Conservation (phyloP, 257 asterid genomes). For the Scutellaria galericulata region DNA sequence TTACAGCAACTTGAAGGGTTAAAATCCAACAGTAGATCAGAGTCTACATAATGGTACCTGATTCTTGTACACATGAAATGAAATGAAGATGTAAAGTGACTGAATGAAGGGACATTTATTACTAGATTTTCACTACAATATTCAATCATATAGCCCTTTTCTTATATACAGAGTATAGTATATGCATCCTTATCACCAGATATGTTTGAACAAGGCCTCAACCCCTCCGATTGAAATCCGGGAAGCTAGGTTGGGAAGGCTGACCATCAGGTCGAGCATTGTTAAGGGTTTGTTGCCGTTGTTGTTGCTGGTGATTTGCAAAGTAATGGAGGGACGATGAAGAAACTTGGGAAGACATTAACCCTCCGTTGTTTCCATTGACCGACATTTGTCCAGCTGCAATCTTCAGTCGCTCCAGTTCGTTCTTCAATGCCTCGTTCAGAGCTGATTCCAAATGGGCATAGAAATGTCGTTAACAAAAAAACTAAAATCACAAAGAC, state of each 20-base stretch:
- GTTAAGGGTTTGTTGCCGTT: conserved; percentile 29
- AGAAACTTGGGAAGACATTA: conserved; percentile 39
- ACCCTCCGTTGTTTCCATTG: conserved; percentile 52
- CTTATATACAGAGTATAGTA: conserved; percentile 28
- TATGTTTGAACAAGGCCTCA: conserved; percentile 25
- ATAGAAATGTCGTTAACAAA: neutral
- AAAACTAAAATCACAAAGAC: too few relatives aligned
- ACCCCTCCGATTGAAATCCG: conserved; percentile 50
- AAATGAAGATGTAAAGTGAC: too few relatives aligned
- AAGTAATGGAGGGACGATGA: conserved; percentile 53
- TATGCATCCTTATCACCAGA: neutral
- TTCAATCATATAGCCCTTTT: neutral
- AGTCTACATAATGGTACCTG: too few relatives aligned
- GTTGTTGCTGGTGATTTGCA: conserved; percentile 43
- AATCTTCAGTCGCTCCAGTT: conserved; percentile 73
- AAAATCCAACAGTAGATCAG: too few relatives aligned
- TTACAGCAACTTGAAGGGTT: too few relatives aligned
- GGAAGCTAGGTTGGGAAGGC: conserved; percentile 46
- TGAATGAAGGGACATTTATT: too few relatives aligned
- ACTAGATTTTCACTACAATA: neutral
- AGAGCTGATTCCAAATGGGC: conserved; percentile 49
- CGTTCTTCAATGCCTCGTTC: conserved; percentile 71
- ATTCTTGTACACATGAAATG: too few relatives aligned
- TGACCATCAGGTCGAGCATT: conserved; percentile 39
- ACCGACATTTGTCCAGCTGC: conserved; percentile 57